These are phyloP conservation scores for Rosa rugosa DNA, from an alignment of 306 rosid genomes.

Conservation along the genomic window DNA sequence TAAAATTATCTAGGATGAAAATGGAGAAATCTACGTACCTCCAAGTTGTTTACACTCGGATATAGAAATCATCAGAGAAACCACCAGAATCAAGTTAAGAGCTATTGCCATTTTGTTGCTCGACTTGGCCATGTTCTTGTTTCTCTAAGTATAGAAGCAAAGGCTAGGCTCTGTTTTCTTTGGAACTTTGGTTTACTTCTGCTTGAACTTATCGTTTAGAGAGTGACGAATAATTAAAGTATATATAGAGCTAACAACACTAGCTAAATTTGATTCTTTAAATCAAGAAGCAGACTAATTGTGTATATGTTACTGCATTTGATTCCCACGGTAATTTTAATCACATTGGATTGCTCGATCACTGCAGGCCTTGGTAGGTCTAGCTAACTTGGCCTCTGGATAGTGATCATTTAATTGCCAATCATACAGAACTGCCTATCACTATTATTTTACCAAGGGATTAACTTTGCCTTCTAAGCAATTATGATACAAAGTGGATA, in stretches of 20 bases:
- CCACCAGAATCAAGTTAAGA: slow-evolving; percentile 3
- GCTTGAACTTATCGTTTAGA: background rate
- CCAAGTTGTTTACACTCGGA: slow-evolving; percentile 7
- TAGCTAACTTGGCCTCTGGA: too few relatives aligned
- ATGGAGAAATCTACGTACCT: background rate
- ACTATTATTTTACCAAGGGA: too few relatives aligned
- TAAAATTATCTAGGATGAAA: too few relatives aligned
- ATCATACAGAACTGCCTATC: too few relatives aligned
- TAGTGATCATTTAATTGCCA: too few relatives aligned
- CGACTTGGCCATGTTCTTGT: background rate
- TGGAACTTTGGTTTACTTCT: background rate
- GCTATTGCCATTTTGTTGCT: background rate
- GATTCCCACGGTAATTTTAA: background rate
- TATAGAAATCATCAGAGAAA: slow-evolving; percentile 7
- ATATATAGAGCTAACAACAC: background rate
- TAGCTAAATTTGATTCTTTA: background rate
- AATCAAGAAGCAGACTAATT: background rate
- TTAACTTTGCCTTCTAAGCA: too few relatives aligned
- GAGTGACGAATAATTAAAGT: background rate
- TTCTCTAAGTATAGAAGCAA: background rate
- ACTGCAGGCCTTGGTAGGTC: background rate
- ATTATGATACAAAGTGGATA: too few relatives aligned
- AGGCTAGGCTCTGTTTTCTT: too few relatives aligned
- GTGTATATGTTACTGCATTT: background rate
- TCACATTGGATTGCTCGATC: background rate